Conservation (phyloP, 2,329 filamentous ascomycete species). For the Cordyceps fumosorosea region DNA sequence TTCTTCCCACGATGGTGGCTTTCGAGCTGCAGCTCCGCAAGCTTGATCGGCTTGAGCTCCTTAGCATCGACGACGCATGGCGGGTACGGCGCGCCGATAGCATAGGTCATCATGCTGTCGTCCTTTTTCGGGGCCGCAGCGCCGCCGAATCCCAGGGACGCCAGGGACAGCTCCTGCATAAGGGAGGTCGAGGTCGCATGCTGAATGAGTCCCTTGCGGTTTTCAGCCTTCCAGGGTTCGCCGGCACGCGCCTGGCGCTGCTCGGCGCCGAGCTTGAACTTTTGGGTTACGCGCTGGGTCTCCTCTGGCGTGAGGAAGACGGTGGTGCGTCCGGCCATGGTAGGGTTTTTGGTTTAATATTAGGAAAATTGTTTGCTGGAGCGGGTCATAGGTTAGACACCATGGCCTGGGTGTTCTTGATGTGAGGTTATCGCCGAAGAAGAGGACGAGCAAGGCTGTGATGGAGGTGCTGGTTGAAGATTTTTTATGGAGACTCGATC, state of each 20-base stretch:
- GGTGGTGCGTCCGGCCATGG: constrained; percentile 22
- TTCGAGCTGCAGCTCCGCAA: constrained; percentile 23
- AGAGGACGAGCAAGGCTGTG: not conserved
- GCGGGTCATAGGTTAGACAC: not conserved
- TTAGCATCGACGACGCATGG: constrained; percentile 18
- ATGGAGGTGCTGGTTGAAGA: not conserved
- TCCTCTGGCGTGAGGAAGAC: constrained; percentile 28
- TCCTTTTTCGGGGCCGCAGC: constrained; percentile 12
- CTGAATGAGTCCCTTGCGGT: constrained; percentile 17
- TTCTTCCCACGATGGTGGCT: constrained; percentile 24
- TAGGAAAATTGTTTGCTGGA: not conserved
- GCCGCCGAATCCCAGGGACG: constrained; percentile 16
- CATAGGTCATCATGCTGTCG: constrained; percentile 24
- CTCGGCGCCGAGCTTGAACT: constrained; percentile 17
- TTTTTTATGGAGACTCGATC: constrained; percentile 10
- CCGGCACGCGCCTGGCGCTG: constrained; percentile 20
- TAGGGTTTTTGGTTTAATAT: not conserved
- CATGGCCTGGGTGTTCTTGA: not conserved
- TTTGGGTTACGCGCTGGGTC: constrained; percentile 22
- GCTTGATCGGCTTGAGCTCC: constrained; percentile 20
- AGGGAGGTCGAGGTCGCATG: constrained; percentile 25
- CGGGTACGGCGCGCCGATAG: constrained; percentile 21
- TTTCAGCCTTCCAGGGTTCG: constrained; percentile 16
- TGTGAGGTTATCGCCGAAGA: not conserved
- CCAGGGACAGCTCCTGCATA: constrained; percentile 25